A percentile compares a stretch with the other conserved stretches of the same genome.
These are phyloP conservation scores for Leishmania gerbilli DNA, from an alignment of 208 protist genomes.

Conservation along the genomic window DNA sequence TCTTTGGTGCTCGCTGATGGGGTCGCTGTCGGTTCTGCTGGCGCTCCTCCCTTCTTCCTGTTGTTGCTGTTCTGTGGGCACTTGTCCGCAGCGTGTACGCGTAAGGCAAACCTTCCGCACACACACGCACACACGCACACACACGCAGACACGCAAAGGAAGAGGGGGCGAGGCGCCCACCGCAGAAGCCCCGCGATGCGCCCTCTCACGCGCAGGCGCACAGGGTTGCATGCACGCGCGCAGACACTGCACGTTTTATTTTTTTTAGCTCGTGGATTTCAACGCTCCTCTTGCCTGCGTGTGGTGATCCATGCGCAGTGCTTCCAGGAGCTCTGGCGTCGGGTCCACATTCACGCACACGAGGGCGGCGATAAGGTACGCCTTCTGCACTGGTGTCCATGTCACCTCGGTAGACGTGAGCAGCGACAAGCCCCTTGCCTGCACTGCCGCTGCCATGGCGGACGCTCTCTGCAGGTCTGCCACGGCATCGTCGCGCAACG, in stretches of 20 bases:
- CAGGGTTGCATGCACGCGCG: neutral
- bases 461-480: slow-evolving; percentile 9
- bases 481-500: slow-evolving; percentile 15
- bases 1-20: neutral
- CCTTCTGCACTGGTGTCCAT: slow-evolving; percentile 52
- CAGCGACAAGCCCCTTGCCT: slow-evolving; percentile 13
- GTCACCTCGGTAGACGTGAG: neutral
- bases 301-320: slow-evolving; percentile 25
- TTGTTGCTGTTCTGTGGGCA: neutral
- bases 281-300: neutral
- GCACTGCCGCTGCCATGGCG: slow-evolving; percentile 15
- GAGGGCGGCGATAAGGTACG: slow-evolving; percentile 74
- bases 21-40: neutral
- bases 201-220: neutral
- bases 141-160: neutral
- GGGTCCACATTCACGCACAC: slow-evolving; percentile 54
- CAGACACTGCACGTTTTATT: neutral
- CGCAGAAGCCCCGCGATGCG: neutral
- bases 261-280: neutral
- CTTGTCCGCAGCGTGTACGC: neutral
- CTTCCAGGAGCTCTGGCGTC: slow-evolving; percentile 36
- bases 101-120: neutral
- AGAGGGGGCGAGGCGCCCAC: neutral
- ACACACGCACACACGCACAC: neutral
- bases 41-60: too few species aligned